Percentiles rank a stretch among this genome's conserved stretches.
Conservation (phyloP, 1,139 yeast species). For the Protomyces pachydermus region DNA sequence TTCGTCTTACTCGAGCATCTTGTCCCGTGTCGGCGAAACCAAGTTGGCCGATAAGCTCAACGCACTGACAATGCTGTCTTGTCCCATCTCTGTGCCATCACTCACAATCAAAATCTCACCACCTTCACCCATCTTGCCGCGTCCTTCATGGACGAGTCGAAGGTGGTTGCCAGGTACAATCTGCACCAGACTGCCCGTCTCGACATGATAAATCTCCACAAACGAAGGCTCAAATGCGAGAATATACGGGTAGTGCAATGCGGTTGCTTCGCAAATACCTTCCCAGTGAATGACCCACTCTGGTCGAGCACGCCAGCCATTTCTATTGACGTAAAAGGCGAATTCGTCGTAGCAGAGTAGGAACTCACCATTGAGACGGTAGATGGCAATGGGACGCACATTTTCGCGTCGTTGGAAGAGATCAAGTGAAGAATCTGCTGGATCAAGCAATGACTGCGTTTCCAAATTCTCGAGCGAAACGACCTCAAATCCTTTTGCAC, state of each 20-base stretch:
- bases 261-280: constrained; percentile 87
- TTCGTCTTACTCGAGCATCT: not conserved
- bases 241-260: constrained; percentile 87
- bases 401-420: constrained; percentile 86
- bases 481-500: constrained; percentile 93
- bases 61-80: constrained; percentile 13
- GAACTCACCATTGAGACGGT: constrained; percentile 82
- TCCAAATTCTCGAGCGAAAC: constrained; percentile 71
- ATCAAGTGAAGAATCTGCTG: constrained; percentile 93
- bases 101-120: constrained; percentile 92
- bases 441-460: constrained; percentile 76
- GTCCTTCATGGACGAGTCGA: constrained; percentile 41
- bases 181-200: constrained; percentile 74
- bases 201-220: constrained; percentile 88
- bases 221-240: constrained; percentile 85
- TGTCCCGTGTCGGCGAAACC: not conserved
- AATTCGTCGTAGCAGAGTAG: constrained; percentile 59
- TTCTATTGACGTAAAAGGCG: constrained; percentile 86
- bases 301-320: constrained; percentile 94
- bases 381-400: constrained; percentile 85
- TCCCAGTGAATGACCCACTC: constrained; percentile 97
- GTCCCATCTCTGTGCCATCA: constrained; percentile 43
- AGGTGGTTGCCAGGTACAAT: constrained; percentile 95
- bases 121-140: constrained; percentile 75
- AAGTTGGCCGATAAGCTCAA: constrained; percentile 8